Conservation (phyloP, 1,284 basidiomycete genomes). For the Rhodotorula glutinis region DNA sequence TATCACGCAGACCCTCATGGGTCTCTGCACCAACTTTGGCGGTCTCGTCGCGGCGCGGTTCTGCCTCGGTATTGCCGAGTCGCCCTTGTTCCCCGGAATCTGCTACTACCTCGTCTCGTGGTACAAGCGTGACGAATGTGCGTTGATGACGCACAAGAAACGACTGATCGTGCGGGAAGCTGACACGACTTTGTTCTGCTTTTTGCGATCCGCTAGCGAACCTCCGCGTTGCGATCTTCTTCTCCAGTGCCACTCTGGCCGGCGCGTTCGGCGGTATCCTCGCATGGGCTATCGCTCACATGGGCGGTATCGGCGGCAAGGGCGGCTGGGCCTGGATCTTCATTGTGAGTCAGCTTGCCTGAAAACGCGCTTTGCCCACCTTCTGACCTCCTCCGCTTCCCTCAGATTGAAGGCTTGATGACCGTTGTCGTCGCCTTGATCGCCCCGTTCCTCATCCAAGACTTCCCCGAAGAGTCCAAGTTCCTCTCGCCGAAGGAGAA, state of each 20-base stretch:
- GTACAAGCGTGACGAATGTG: conserved; percentile 21
- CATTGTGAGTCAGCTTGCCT: conserved; percentile 39
- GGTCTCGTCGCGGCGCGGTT: conserved; percentile 51
- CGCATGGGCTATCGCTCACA: conserved; percentile 22
- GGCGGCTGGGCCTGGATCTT: conserved; percentile 44
- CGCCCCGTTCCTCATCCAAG: conserved; percentile 45
- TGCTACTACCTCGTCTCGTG: conserved; percentile 46
- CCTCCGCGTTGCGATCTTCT: conserved; percentile 51
- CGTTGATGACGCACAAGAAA: no score
- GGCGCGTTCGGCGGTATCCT: conserved; percentile 48
- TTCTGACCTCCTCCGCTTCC: not conserved
- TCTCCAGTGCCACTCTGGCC: conserved; percentile 51
- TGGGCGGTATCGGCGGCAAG: conserved; percentile 33
- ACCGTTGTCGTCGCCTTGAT: conserved; percentile 48
- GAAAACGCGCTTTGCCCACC: no score
- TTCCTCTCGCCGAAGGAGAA: conserved; percentile 43
- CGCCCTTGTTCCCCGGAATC: conserved; percentile 41
- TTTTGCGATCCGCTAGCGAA: conserved; percentile 28
- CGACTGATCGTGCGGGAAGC: no score
- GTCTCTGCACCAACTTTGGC: conserved; percentile 44
- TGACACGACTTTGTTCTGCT: not conserved
- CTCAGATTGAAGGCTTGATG: conserved; percentile 49
- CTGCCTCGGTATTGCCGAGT: conserved; percentile 50
- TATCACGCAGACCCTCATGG: conserved; percentile 45
- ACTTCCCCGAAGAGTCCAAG: conserved; percentile 51